Percentiles rank a stretch among this genome's conserved stretches.
phyloP scores from a whole-genome alignment of 345 rosid genomes.

The Durio zibethinus region DNA sequence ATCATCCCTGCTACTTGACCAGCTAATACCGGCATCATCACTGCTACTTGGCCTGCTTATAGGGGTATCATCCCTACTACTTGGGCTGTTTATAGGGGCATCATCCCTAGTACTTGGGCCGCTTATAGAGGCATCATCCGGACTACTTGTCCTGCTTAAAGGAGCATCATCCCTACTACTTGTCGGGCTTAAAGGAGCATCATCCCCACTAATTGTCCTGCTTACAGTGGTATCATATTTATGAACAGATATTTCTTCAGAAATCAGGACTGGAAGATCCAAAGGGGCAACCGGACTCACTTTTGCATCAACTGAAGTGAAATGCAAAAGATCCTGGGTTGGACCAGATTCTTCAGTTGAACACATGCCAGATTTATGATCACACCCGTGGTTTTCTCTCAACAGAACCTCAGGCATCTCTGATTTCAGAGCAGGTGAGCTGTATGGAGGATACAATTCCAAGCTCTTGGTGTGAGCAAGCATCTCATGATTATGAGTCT shows the following conservation, averaged over 20 bases:
- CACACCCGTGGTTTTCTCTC: slow-evolving; percentile 28
- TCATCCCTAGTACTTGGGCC: slow-evolving; percentile 18
- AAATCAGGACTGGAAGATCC: slow-evolving; percentile 23
- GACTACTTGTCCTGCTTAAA: neutral
- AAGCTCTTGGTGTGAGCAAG: slow-evolving; percentile 31
- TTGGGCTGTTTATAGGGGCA: slow-evolving; percentile 18
- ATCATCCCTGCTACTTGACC: slow-evolving; percentile 20
- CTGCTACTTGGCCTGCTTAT: slow-evolving; percentile 13
- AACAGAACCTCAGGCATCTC: slow-evolving; percentile 32
- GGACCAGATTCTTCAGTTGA: slow-evolving; percentile 34
- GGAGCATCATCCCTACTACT: slow-evolving; percentile 12
- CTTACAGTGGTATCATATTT: slow-evolving; percentile 29
- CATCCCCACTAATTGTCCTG: slow-evolving; percentile 34
- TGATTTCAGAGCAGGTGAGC: slow-evolving; percentile 30
- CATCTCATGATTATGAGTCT: slow-evolving; percentile 34
- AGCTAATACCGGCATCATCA: slow-evolving; percentile 16
- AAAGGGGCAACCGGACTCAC: slow-evolving; percentile 24
- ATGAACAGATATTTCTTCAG: slow-evolving; percentile 32
- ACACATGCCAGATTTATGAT: slow-evolving; percentile 29
- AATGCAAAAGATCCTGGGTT: slow-evolving; percentile 30
- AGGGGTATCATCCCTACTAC: slow-evolving; percentile 16
- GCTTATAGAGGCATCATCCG: neutral
- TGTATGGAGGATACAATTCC: slow-evolving; percentile 32
- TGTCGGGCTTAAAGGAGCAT: slow-evolving; percentile 17
- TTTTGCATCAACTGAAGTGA: slow-evolving; percentile 20